Base-by-base conservation (phyloP, 139 green algal species). In the Trebouxia sp. region DNA sequence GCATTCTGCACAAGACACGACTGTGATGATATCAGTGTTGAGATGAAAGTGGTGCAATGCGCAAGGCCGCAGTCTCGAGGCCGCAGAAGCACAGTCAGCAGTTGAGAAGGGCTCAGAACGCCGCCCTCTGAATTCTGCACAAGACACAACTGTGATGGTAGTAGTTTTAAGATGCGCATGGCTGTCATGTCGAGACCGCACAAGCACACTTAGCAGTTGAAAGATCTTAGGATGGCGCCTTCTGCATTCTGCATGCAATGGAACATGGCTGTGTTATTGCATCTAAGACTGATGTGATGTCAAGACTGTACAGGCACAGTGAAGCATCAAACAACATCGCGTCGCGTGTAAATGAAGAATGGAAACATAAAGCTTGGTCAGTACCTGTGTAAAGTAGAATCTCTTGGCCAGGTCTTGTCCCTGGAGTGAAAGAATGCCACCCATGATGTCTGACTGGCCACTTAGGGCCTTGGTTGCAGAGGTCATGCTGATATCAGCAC, bases 401-500 rank as follows among this genome's bases (percentile, higher is more conserved):
- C 82, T 66, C 65, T 96, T 88, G 12, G 90, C 95, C n/a, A 98
- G 88, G n/a, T 91, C 89, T 26, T 78, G 22, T 12, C 89, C 94
- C 75, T 90, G 90, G 43, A 98, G 91, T 5, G 93, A 85, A 65
- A 99, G 90, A 32, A 98, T 83, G 67, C 97, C 97, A 11, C 91
- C 92, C 14, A 92, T 99, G 55, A 98, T 87, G 85, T 99, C 97
- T 0, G 92, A 95, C 80, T 99, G 96, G 11, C 96, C 96, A 0
- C 88, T 90, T 38, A 99, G 92, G 86, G 98, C 99, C 88, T 99
- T 99, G 65, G 96, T 99, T 48, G 92, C 93, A 26, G 86, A 94
- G 6, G 92, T 97, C 97, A 99, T 99, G 83, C 84, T 88, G 83
- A 99, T 97, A 90, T 99, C 97, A 30, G 96, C 95, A 1, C 95